These are phyloP conservation scores for Nidularia pulvinata DNA, from an alignment of 768 basidiomycete species.

Conservation along the genomic window DNA sequence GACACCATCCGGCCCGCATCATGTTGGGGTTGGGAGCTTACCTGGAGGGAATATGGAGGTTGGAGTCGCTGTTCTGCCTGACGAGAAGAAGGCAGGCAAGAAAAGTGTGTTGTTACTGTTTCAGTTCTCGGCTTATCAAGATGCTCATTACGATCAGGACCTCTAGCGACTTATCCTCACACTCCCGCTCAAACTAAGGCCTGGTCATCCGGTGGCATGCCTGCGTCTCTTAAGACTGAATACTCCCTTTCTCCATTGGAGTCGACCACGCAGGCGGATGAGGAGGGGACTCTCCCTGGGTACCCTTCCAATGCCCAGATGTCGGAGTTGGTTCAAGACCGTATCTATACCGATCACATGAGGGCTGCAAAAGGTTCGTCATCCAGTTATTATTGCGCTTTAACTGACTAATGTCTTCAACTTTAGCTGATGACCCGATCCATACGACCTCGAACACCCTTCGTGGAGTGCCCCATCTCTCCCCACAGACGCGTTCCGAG, in stretches of 20 bases:
- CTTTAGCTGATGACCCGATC: neutral
- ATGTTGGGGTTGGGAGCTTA: slow-evolving; percentile 12
- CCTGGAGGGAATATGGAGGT: slow-evolving; percentile 10
- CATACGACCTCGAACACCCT: neutral
- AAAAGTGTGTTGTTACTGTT: neutral
- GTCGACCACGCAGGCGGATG: neutral
- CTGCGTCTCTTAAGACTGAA: neutral
- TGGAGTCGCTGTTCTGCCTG: slow-evolving; percentile 14
- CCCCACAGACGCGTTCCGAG: neutral
- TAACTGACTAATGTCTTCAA: neutral
- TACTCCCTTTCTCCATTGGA: slow-evolving; percentile 1
- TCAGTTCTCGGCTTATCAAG: neutral
- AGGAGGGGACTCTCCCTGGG: slow-evolving; percentile 13
- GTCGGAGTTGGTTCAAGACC: slow-evolving; percentile 12
- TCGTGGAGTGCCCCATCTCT: neutral
- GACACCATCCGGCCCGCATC: slow-evolving; percentile 8
- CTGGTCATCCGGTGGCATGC: no score
- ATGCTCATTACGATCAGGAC: slow-evolving; percentile 2
- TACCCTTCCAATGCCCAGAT: slow-evolving; percentile 12
- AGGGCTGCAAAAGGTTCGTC: slow-evolving; percentile 8
- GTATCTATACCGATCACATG: slow-evolving; percentile 13
- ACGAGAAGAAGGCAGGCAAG: slow-evolving; percentile 8
- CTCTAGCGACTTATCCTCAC: no score
- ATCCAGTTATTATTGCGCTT: slow-evolving; percentile 1
- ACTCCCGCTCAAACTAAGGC: no score